phyloP scores from a whole-genome alignment of 345 rosid genomes.

The Salix exigua region DNA sequence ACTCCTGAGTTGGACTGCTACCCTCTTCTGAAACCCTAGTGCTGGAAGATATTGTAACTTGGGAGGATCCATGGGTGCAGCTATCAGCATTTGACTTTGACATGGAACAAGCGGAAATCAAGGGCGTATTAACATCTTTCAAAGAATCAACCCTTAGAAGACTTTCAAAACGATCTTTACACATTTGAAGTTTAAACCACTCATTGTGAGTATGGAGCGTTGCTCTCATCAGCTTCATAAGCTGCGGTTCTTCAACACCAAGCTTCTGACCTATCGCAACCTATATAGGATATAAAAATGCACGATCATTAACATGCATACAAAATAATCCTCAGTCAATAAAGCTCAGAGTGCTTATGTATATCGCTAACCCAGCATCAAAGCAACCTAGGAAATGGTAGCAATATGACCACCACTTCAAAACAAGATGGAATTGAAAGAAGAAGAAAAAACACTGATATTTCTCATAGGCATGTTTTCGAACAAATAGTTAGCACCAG shows the following conservation, averaged over 20 bases:
- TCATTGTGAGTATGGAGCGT: conserved; percentile 75
- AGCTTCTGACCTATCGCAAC: conserved; percentile 74
- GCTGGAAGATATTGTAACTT: conserved; percentile 60
- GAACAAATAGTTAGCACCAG: too few species aligned
- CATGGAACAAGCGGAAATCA: conserved; percentile 43
- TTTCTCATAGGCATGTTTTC: too few species aligned
- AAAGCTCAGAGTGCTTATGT: neutral
- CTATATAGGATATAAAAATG: conserved; percentile 32
- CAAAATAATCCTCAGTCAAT: neutral
- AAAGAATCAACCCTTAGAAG: conserved; percentile 61
- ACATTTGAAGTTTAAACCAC: conserved; percentile 98
- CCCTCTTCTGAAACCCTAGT: conserved; percentile 71
- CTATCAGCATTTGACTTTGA: conserved; percentile 63
- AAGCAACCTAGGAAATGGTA: neutral
- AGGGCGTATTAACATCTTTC: conserved; percentile 51
- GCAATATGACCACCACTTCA: too few species aligned
- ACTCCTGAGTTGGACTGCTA: conserved; percentile 65
- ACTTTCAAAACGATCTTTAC: conserved; percentile 37
- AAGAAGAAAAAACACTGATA: too few species aligned
- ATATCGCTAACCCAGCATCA: neutral
- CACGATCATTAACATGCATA: conserved; percentile 38
- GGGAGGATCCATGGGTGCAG: conserved; percentile 73
- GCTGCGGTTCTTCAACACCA: conserved; percentile 84
- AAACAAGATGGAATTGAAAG: too few species aligned
- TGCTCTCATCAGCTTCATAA: conserved; percentile 85